phyloP scores from a whole-genome alignment of 2,329 filamentous ascomycete genomes.

The Colletotrichum shisoi region DNA sequence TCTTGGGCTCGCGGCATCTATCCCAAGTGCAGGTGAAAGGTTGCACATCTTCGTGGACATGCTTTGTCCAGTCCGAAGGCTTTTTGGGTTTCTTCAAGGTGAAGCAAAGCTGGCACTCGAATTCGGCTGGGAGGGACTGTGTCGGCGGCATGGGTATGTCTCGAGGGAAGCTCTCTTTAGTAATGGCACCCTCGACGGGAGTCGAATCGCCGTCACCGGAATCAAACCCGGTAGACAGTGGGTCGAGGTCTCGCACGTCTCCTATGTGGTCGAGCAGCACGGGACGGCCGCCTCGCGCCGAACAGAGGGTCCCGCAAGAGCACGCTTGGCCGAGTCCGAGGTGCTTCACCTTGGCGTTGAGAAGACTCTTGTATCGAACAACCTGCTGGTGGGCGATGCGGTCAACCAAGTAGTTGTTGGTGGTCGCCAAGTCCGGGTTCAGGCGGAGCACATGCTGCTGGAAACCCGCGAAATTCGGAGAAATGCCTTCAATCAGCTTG shows the following conservation, averaged over 20 bases:
- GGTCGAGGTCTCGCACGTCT: slow-evolving; percentile 67
- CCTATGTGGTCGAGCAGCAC: slow-evolving; percentile 67
- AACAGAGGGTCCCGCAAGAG: slow-evolving; percentile 68
- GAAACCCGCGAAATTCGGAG: slow-evolving; percentile 79
- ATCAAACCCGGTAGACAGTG: slow-evolving; percentile 57
- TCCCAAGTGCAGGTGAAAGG: slow-evolving; percentile 94
- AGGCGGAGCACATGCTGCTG: slow-evolving; percentile 74
- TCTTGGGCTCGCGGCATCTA: slow-evolving; percentile 82
- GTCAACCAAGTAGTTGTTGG: slow-evolving; percentile 72
- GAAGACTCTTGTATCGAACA: slow-evolving; percentile 77
- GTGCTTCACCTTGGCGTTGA: slow-evolving; percentile 76
- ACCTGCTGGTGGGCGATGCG: slow-evolving; percentile 84
- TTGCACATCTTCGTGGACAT: slow-evolving; percentile 91
- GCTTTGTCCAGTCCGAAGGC: slow-evolving; percentile 96
- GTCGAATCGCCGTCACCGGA: slow-evolving; percentile 69
- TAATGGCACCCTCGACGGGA: slow-evolving; percentile 73
- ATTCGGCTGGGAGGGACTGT: slow-evolving; percentile 78
- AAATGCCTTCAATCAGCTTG: slow-evolving; percentile 71
- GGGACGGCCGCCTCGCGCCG: slow-evolving; percentile 71
- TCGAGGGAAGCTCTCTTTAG: slow-evolving; percentile 75
- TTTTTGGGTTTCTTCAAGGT: slow-evolving; percentile 85
- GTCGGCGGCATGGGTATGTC: slow-evolving; percentile 86
- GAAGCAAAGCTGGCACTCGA: slow-evolving; percentile 90
- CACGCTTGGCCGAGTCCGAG: slow-evolving; percentile 69
- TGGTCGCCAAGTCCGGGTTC: slow-evolving; percentile 72